phyloP scores from a whole-genome alignment of 495 filamentous ascomycete genomes.

The Astrothelium subdiscretum region DNA sequence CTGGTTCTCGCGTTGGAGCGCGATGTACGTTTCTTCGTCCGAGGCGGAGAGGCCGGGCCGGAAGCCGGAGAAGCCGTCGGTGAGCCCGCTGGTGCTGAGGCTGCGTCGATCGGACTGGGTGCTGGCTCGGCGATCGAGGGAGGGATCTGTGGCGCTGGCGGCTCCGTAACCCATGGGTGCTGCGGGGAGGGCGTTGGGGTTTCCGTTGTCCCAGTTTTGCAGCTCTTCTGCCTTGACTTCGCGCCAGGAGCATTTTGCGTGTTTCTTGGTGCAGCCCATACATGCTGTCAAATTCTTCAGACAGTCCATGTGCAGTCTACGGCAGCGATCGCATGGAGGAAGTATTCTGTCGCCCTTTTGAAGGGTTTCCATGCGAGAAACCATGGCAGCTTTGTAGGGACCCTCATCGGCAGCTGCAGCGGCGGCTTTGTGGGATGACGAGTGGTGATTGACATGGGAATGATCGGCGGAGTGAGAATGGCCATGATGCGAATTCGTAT shows the following conservation, averaged over 20 bases:
- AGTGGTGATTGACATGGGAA: slow-evolving; percentile 38
- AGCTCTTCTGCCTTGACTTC: slow-evolving; percentile 63
- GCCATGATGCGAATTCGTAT: neutral
- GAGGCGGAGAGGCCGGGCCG: neutral
- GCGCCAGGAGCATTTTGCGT: slow-evolving; percentile 75
- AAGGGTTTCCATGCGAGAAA: slow-evolving; percentile 63
- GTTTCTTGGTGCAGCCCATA: slow-evolving; percentile 77
- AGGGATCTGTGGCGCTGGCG: neutral
- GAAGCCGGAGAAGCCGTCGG: neutral
- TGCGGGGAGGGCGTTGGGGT: neutral
- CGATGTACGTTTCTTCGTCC: neutral
- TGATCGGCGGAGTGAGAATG: slow-evolving; percentile 12
- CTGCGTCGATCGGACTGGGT: neutral
- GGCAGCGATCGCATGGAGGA: slow-evolving; percentile 75
- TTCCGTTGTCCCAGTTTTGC: neutral
- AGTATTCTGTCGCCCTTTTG: slow-evolving; percentile 57
- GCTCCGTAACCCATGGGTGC: neutral
- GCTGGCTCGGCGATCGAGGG: neutral
- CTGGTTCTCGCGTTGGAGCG: neutral
- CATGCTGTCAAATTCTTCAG: slow-evolving; percentile 77
- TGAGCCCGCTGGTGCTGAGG: neutral
- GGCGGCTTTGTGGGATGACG: neutral
- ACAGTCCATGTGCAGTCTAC: slow-evolving; percentile 68
- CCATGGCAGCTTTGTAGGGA: slow-evolving; percentile 54
- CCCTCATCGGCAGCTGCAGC: slow-evolving; percentile 47